phyloP scores from a whole-genome alignment of 495 filamentous ascomycete species.

The Elaphomyces granulatus region DNA sequence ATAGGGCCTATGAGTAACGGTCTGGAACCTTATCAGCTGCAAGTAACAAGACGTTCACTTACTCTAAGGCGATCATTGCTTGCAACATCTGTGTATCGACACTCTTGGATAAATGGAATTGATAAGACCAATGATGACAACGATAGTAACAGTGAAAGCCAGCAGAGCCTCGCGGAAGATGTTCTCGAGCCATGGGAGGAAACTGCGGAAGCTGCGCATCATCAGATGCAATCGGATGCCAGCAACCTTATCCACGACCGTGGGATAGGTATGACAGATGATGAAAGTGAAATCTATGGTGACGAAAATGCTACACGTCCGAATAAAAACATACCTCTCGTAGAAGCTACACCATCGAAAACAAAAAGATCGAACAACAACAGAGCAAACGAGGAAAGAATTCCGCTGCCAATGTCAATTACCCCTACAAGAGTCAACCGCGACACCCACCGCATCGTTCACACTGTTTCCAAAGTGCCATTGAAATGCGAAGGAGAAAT shows the following conservation, averaged over 20 bases:
- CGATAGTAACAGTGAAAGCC: constrained; percentile 2
- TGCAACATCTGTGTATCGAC: too few species aligned
- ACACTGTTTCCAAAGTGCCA: constrained; percentile 65
- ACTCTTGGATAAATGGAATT: constrained; percentile 10
- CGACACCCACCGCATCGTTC: constrained; percentile 27
- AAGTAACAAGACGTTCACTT: constrained; percentile 3
- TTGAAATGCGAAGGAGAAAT: constrained; percentile 53
- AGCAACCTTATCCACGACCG: too few species aligned
- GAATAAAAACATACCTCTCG: constrained; percentile 1
- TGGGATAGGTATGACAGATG: too few species aligned
- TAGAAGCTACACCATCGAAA: constrained; percentile 10
- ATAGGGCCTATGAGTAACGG: neutral
- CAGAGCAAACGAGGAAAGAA: constrained; percentile 19
- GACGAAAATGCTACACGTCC: constrained; percentile 37
- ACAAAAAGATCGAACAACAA: constrained; percentile 11
- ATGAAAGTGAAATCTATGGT: constrained; percentile 39
- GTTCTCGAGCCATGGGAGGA: neutral
- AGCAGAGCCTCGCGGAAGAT: neutral
- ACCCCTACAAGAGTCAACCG: constrained; percentile 4
- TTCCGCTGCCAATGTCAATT: constrained; percentile 4
- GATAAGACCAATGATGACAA: constrained; percentile 3
- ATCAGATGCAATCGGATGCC: neutral
- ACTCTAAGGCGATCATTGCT: too few species aligned
- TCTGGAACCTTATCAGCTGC: constrained; percentile 2
- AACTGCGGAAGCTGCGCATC: neutral